Evolutionary conservation across 352 stramenopile genomes (phyloP).

Genomic region (Globisporangium megalacanthum): DNA sequence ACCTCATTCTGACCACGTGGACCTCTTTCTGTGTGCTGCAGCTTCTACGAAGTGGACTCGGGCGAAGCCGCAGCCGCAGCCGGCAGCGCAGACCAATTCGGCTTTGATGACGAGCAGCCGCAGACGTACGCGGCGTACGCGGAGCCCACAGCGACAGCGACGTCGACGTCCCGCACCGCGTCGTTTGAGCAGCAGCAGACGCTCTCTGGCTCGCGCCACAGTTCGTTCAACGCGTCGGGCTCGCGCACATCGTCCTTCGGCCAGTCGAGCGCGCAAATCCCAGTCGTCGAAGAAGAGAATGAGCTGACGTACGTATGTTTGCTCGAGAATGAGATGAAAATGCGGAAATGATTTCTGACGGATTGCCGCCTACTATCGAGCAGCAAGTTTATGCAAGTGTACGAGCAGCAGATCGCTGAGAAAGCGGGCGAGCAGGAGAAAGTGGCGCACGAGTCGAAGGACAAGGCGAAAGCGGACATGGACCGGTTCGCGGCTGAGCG

Average conservation of each 20-base stretch:
- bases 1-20: too few relatives aligned
- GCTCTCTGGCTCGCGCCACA: constrained; percentile 18
- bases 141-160: constrained; percentile 1
- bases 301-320: constrained; percentile 58
- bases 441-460: constrained; percentile 62
- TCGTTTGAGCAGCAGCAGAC: constrained; percentile 15
- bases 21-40: constrained; percentile 12
- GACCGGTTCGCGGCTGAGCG: constrained; percentile 83
- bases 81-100: constrained; percentile 5
- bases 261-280: constrained; percentile 21
- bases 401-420: constrained; percentile 55
- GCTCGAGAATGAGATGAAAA: neutral
- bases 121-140: constrained; percentile 18
- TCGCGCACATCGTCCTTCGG: constrained; percentile 15
- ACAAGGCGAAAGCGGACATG: constrained; percentile 61
- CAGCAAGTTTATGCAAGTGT: constrained; percentile 73
- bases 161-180: constrained; percentile 6
- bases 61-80: constrained; percentile 17
- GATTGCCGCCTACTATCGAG: neutral
- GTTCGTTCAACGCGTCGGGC: constrained; percentile 12
- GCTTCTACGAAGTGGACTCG: constrained; percentile 65
- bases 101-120: constrained; percentile 11
- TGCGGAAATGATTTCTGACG: constrained; percentile 3
- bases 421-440: constrained; percentile 73
- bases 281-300: constrained; percentile 59